Base-by-base conservation (phyloP, 176 grass and related monocot genomes). In the Tillandsia leiboldiana region DNA sequence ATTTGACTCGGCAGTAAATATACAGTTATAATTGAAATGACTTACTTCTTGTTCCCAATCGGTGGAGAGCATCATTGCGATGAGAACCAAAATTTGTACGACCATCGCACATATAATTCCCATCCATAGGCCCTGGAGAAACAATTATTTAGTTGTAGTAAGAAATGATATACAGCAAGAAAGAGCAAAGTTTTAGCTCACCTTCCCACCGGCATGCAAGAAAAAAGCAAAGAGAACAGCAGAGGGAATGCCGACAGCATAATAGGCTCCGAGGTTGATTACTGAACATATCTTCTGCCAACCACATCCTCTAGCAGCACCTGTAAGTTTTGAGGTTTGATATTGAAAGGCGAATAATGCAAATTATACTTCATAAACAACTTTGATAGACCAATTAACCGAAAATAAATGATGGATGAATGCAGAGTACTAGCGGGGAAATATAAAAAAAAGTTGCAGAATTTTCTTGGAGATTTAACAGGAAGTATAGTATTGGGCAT, bases 241-340 rank as follows among this genome's bases (percentile, higher is more conserved):
- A 65, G 89, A 90, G 62, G 89, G 89, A 76, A 88, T 87, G 59
- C 89, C 89, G 0, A 97, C 70, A 67, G 58, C 82, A 76, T 92
- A 97, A 70, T 97, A 97, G 76, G 89, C 76, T 63, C 83, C 83
- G 10, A 97, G 74, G 72, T 93, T 92, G 80, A 92, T 83, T 69
- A 90, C 29, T 10, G 94, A 97, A 64, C 89, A 97, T 65, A 87
- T 64, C 73, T 92, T 85, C 51, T 93, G 89, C 94, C 84, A 92
- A 49, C 86, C 94, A 75, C 87, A 87, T 47, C 94, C 94, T 97
- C 89, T 77, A 48, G 94, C 94, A 8, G 81, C 84, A 51, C 93
- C 93, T 92, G 20, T n/a, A 6, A 59, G n/a, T 20, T 59, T 6
- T 59, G 54, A 59, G 14, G 7, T n/a, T 20, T 18, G 20, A 59